phyloP scores from a whole-genome alignment of 1,284 basidiomycete species.

The Trichosporon faecale region DNA sequence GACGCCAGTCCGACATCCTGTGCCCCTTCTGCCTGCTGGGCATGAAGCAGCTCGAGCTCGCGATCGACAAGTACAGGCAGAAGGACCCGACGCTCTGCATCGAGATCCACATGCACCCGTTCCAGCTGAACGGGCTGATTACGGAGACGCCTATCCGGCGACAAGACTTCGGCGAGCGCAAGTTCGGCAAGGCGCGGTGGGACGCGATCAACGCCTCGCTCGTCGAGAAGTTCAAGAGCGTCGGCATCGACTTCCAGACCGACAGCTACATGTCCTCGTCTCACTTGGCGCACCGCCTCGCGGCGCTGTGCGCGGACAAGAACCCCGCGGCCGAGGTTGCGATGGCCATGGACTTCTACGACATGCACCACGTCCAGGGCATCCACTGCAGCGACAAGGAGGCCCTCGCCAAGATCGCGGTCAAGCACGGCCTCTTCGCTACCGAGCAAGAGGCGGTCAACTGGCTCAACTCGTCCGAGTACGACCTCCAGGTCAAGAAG shows the following conservation, averaged over 20 bases:
- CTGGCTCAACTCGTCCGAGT: slow-evolving; percentile 41
- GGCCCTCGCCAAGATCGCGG: slow-evolving; percentile 44
- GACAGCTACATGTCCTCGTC: slow-evolving; percentile 47
- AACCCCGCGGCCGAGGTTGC: slow-evolving; percentile 45
- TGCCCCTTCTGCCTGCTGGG: slow-evolving; percentile 49
- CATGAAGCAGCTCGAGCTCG: slow-evolving; percentile 38
- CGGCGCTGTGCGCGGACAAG: slow-evolving; percentile 35
- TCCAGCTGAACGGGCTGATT: slow-evolving; percentile 43
- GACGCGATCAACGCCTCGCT: slow-evolving; percentile 36
- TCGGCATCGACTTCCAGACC: slow-evolving; percentile 47
- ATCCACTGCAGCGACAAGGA: slow-evolving; percentile 44
- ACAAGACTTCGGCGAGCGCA: slow-evolving; percentile 36
- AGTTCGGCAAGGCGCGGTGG: slow-evolving; percentile 48
- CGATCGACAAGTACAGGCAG: slow-evolving; percentile 31
- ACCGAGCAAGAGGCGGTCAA: slow-evolving; percentile 31
- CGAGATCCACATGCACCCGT: slow-evolving; percentile 47
- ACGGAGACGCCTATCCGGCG: slow-evolving; percentile 35
- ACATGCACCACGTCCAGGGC: slow-evolving; percentile 50
- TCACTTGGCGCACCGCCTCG: slow-evolving; percentile 51
- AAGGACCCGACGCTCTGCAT: slow-evolving; percentile 28
- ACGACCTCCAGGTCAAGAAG: slow-evolving; percentile 42
- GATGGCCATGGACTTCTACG: slow-evolving; percentile 40
- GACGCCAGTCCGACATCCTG: slow-evolving; percentile 38
- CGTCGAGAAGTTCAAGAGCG: slow-evolving; percentile 40
- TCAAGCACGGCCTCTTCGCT: slow-evolving; percentile 47